Evolutionary conservation across 163 green algal species (phyloP).

Genomic region (Chlorella variabilis): DNA sequence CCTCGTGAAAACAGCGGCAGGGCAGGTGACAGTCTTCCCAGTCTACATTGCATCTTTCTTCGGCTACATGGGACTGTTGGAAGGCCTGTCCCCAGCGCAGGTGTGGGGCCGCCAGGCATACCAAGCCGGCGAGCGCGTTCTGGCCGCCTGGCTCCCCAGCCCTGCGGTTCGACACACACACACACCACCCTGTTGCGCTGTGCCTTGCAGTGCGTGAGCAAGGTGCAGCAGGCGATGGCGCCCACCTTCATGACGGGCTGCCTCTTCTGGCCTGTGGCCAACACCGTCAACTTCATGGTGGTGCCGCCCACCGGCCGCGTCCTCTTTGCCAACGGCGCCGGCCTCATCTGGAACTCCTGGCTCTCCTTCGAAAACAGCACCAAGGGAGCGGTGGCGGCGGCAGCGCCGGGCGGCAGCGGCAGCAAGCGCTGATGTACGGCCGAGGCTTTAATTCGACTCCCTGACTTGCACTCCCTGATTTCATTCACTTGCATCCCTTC

Average conservation of each 20-base stretch:
- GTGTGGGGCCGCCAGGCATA: not conserved
- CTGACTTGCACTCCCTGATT: not conserved
- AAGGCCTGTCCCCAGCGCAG: slow-evolving; percentile 34
- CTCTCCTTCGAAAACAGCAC: slow-evolving; percentile 40
- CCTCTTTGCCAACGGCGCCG: slow-evolving; percentile 58
- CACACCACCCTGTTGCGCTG: no score
- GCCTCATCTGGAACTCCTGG: slow-evolving; percentile 68
- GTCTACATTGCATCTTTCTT: slow-evolving; percentile 61
- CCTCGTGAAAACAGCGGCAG: slow-evolving; percentile 47
- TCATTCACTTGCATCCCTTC: no score
- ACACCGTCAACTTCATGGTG: slow-evolving; percentile 74
- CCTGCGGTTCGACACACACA: no score
- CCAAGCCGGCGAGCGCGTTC: not conserved
- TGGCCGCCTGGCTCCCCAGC: no score
- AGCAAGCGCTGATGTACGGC: not conserved
- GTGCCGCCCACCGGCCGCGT: slow-evolving; percentile 55
- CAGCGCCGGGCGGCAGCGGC: not conserved
- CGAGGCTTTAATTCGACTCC: not conserved
- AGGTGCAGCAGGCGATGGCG: slow-evolving; percentile 44
- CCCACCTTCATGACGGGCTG: slow-evolving; percentile 50
- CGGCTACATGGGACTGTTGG: slow-evolving; percentile 57
- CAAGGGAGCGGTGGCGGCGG: not conserved
- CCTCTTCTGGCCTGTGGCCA: slow-evolving; percentile 70
- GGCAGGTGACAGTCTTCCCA: slow-evolving; percentile 68
- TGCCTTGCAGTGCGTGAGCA: slow-evolving; percentile 34